Evolutionary conservation across 257 asterid species (phyloP), one percentile per base, ranked within the genome.

Genomic region (Salvia rosmarinus): DNA sequence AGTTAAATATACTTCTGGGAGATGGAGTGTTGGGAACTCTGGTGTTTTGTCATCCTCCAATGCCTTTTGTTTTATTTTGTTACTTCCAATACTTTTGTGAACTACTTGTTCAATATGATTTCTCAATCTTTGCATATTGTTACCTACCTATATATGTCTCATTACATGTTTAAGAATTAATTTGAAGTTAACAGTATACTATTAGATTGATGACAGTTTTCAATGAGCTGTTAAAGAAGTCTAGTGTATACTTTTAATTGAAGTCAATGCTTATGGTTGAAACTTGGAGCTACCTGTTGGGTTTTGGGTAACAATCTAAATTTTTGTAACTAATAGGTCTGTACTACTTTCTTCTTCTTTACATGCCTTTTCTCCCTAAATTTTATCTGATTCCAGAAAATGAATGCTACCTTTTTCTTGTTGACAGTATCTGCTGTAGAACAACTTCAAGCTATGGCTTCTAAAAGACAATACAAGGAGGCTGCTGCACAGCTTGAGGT

Each of bases 401-500:
- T 55, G 52, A 55, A 68, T 68, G 67, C 39, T 66, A 32, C 20
- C 69, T 66, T 64, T 52, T 64, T 78, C 72, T 78, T 70, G 62
- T 67, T 73, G 80, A 54, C 91, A 94, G 98, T 90, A 68, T 94
- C 98, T 75, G 98, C 98, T 10, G 96, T 94, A 12, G 98, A 94
- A 81, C 98, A 94, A 75, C 97, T 94, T 73, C 98, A 94, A 85
- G 87, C 85, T 75, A 90, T 94, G 98, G 98, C 96, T 71, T 94
- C 97, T 67, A 94, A 90, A 84, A 87, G 96, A 59, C 98, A 90
- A 82, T 94, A 94, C 81, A 94, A 89, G 85, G 97, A 94, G 84
- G 98, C 96, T 70, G 98, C 98, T 76, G 97, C 98, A 21, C 98
- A 94, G 82, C 92, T 94, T 44, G 98, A 94, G 98, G 98, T 93